Evolutionary conservation across 2,329 filamentous ascomycete species (phyloP).

Genomic region (Trichoderma asperellum): DNA sequence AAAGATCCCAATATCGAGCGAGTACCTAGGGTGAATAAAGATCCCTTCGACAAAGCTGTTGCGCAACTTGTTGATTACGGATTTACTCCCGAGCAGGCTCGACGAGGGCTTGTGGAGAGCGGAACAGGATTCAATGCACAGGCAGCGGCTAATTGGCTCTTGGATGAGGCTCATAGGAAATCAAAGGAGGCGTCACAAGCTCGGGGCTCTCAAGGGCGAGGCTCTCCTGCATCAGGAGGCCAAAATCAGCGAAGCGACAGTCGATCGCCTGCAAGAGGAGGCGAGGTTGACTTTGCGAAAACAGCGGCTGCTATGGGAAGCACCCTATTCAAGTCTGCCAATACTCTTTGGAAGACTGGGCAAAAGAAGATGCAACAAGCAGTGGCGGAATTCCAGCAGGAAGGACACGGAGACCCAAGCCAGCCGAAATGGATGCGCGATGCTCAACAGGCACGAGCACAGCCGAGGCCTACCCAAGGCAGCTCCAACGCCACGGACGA

Average conservation of each 20-base stretch:
- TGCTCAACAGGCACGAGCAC: constrained; percentile 52
- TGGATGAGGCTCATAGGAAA: constrained; percentile 88
- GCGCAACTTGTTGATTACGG: constrained; percentile 94
- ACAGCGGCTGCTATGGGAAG: constrained; percentile 80
- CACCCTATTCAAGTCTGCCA: constrained; percentile 89
- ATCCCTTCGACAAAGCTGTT: constrained; percentile 72
- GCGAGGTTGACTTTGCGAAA: constrained; percentile 73
- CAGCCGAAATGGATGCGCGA: constrained; percentile 97
- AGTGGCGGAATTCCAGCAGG: constrained; percentile 79
- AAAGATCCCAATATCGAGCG: constrained; percentile 41
- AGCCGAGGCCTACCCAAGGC: constrained; percentile 39
- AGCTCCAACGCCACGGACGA: constrained; percentile 63
- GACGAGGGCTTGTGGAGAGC: constrained; percentile 76
- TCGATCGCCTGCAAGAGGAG: constrained; percentile 58
- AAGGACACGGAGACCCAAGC: constrained; percentile 69
- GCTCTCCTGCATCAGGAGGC: constrained; percentile 41
- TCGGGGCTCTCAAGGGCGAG: constrained; percentile 43
- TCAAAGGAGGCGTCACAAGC: constrained; percentile 72
- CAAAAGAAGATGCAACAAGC: constrained; percentile 93
- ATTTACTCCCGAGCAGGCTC: constrained; percentile 83
- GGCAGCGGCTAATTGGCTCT: constrained; percentile 82
- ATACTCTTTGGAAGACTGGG: constrained; percentile 91
- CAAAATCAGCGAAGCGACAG: constrained; percentile 50
- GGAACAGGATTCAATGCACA: constrained; percentile 81
- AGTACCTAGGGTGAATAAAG: constrained; percentile 37